Evolutionary conservation across 1,284 basidiomycete genomes (phyloP), one percentile per base, ranked within the genome.

Genomic region (Ustilago trichophora): DNA sequence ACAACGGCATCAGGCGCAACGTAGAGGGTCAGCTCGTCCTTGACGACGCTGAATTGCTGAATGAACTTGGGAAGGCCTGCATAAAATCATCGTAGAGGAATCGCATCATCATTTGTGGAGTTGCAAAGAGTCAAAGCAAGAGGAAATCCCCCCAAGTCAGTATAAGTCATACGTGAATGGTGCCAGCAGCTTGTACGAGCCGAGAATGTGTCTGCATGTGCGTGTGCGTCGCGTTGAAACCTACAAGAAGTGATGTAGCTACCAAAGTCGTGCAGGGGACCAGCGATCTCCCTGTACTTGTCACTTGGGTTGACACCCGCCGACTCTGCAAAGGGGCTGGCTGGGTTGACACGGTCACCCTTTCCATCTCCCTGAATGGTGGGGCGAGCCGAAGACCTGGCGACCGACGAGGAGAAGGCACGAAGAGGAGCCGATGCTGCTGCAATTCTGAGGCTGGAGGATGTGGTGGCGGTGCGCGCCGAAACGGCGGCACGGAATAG

Each of bases 1-100:
- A 94, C 82, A 75, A 98, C 85, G 52, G 87, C 91, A 19, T 88
- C 86, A 6, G 96, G 96, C 0, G 89, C 86, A 80, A 91, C 86
- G 84, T 95, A 92, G 67, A 99, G 87, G 12, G 91, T 91, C 62
- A 98, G 86, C 83, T 98, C 96, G 83, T 98, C 95, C 85, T 94
- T 94, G 84, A 93, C 89, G 13, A 81, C 78, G 40, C 65, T 71
- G 67, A 76, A 81, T 38, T 80, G 78, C 68, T 81, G 79, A 58
- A 81, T 77, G 72, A 63, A 80, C 35, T 73, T 73, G 26, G 79
- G 79, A 6, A 81, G 73, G 44, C 74, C 77, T 78, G 66, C 12
- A 11, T n/a, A n/a, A n/a, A n/a, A 29, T 8, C 13, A 29, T 29
- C 27, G n/a, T n/a, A 29, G 27, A 8, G 27, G 27, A 8, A 13